A percentile compares a stretch with the other conserved stretches of the same genome.
Evolutionary conservation across 768 basidiomycete genomes (phyloP).

Genomic region (Naganishia randhawae): DNA sequence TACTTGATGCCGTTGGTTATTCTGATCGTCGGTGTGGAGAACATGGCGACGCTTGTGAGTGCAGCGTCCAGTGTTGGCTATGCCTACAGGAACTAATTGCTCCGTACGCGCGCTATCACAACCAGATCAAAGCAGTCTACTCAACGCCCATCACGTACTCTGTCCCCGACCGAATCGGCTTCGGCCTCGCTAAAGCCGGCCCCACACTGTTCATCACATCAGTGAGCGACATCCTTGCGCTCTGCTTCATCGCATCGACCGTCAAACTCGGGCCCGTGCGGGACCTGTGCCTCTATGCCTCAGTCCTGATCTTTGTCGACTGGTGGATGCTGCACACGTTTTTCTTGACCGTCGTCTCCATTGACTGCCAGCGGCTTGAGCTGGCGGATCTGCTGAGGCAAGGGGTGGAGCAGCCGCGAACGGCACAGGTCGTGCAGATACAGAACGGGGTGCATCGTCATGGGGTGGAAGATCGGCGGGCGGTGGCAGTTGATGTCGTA

Average conservation of each 20-base stretch:
- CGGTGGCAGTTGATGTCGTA: not conserved
- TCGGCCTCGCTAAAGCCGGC: constrained; percentile 82
- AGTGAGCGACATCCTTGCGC: constrained; percentile 74
- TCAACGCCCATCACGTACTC: constrained; percentile 41
- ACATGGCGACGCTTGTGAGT: constrained; percentile 88
- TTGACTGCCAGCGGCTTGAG: constrained; percentile 91
- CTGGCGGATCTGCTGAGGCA: constrained; percentile 80
- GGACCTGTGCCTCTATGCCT: constrained; percentile 88
- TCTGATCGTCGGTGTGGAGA: constrained; percentile 91
- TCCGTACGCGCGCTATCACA: constrained; percentile 17
- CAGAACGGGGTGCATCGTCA: not conserved
- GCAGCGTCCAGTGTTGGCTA: not conserved
- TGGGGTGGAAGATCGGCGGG: not conserved
- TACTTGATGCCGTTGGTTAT: constrained; percentile 86
- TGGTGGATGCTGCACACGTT: constrained; percentile 82
- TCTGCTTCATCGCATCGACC: constrained; percentile 70
- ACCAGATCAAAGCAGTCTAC: constrained; percentile 38
- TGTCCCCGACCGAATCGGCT: constrained; percentile 78
- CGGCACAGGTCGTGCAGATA: not conserved
- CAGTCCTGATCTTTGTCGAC: constrained; percentile 90
- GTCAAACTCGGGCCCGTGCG: constrained; percentile 70
- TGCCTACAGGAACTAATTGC: not conserved
- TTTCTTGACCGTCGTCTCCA: constrained; percentile 59
- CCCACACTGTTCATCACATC: constrained; percentile 90
- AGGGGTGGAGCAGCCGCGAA: constrained; percentile 53